These are phyloP conservation scores for Xanthoconium stramineum DNA, from an alignment of 768 basidiomycete genomes.

Conservation along the genomic window DNA sequence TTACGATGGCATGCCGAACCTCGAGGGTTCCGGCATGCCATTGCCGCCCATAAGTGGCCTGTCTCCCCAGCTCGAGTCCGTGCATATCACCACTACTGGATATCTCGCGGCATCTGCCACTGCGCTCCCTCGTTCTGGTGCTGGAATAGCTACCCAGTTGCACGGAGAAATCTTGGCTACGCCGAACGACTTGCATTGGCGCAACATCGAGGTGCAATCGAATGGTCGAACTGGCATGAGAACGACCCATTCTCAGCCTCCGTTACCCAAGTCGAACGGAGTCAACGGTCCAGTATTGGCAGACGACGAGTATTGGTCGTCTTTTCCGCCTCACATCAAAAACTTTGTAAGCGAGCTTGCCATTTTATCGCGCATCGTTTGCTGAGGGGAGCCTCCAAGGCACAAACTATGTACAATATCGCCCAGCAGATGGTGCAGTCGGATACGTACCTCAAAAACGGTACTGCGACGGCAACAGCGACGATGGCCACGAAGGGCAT, in stretches of 20 bases:
- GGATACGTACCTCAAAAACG: slow-evolving; percentile 36
- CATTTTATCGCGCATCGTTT: slow-evolving; percentile 18
- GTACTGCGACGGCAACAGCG: slow-evolving; percentile 29
- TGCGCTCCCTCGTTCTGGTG: slow-evolving; percentile 30
- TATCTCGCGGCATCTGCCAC: slow-evolving; percentile 38
- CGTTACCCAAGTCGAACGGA: slow-evolving; percentile 25
- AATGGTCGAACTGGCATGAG: slow-evolving; percentile 27
- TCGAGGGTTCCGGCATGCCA: slow-evolving; percentile 20
- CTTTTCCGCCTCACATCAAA: slow-evolving; percentile 63
- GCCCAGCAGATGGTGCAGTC: slow-evolving; percentile 64
- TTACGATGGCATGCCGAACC: slow-evolving; percentile 23
- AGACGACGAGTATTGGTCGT: slow-evolving; percentile 69
- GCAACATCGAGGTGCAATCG: slow-evolving; percentile 31
- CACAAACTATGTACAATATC: slow-evolving; percentile 63
- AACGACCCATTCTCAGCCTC: slow-evolving; percentile 18
- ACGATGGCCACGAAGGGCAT: slow-evolving; percentile 34
- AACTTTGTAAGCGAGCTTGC: slow-evolving; percentile 55
- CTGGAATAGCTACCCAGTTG: slow-evolving; percentile 34
- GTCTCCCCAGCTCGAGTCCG: slow-evolving; percentile 48
- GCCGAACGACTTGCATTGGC: slow-evolving; percentile 59
- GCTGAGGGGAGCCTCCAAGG: slow-evolving; percentile 40
- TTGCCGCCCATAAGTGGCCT: slow-evolving; percentile 32
- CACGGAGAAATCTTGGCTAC: slow-evolving; percentile 61
- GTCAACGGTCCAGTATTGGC: slow-evolving; percentile 24
- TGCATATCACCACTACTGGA: slow-evolving; percentile 45